Evolutionary conservation across 2,329 filamentous ascomycete species (phyloP), one percentile per base, ranked within the genome.

Genomic region (Ampelomyces quisqualis): DNA sequence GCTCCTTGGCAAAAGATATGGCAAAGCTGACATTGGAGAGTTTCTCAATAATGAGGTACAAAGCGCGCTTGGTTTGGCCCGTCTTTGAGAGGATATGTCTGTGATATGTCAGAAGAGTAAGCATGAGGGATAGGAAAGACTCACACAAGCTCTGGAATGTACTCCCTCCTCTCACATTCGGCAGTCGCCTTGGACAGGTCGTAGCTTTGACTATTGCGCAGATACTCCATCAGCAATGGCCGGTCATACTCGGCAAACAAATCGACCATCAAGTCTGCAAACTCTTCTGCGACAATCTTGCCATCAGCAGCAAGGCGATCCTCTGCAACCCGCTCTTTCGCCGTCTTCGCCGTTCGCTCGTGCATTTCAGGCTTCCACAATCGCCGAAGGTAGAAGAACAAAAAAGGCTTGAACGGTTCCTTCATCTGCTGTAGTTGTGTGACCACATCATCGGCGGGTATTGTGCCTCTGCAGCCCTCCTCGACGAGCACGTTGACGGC

Each of bases 1-100:
- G 90, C 47, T 90, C 85, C 67, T 96, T 96, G 38, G 90, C 90
- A 60, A 98, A 98, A 1, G 85, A 80, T 54, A 98, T 98, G 7
- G 93, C 93, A 54, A 93, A 90, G 34, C 85, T 86, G 34, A 97
- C 90, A 63, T 98, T 88, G 43, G 84, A 84, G 4, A 98, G 78
- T n/a, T 89, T 84, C 58, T 95, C 89, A 49, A 97, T 94, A 60
- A 98, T 97, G 36, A 98, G 79, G 57, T 86, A 90, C 2, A 98
- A 74, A 0, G 94, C 94, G 9, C 87, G 83, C 68, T 96, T 95
- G 56, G 89, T 93, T 67, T 96, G 85, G 0, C 93, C 93, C 0
- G 90, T 97, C 66, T 96, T 96, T 45, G 90, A 94, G 58, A 97
- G 86, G 1, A 98, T 80, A 60, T 93, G 93, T 10, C 67, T 70